These are phyloP conservation scores for Phytophthora sansomeana DNA, from an alignment of 352 stramenopile genomes.

Conservation along the genomic window DNA sequence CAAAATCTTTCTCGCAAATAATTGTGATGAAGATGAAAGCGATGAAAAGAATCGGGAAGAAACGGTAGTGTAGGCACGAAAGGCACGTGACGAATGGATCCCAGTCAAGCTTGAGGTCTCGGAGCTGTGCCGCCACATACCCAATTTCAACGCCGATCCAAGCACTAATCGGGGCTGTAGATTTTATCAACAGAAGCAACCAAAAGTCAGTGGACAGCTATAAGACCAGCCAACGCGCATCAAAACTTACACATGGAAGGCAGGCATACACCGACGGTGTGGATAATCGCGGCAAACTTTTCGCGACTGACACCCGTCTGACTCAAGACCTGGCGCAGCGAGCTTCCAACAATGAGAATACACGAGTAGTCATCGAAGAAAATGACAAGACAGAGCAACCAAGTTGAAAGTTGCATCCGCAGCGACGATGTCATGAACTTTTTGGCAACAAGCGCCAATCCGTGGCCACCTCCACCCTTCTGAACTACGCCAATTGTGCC, in stretches of 20 bases:
- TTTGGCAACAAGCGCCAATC: conserved; percentile 81
- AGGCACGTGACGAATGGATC: conserved; percentile 90
- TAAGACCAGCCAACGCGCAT: too few relatives aligned
- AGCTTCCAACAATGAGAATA: conserved; percentile 92
- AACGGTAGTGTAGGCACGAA: conserved; percentile 85
- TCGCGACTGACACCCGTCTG: conserved; percentile 86
- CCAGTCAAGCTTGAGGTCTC: conserved; percentile 82
- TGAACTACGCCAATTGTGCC: conserved; percentile 91
- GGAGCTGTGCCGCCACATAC: conserved; percentile 83
- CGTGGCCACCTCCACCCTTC: conserved; percentile 87
- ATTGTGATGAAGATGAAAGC: conserved; percentile 92
- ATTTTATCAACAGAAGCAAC: conserved; percentile 1
- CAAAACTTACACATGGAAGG: conserved; percentile 83
- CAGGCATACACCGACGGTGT: conserved; percentile 88
- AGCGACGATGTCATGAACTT: conserved; percentile 86
- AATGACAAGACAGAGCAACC: conserved; percentile 85
- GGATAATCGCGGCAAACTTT: conserved; percentile 92
- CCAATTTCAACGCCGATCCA: conserved; percentile 93
- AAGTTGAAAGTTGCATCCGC: conserved; percentile 86
- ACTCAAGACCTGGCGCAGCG: conserved; percentile 81
- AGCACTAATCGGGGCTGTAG: conserved; percentile 80
- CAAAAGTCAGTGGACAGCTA: conserved; percentile 4
- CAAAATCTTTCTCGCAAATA: conserved; percentile 89
- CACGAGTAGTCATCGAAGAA: conserved; percentile 95
- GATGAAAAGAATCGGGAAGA: conserved; percentile 91